These are phyloP conservation scores for Trypethelium eluteriae DNA, from an alignment of 495 filamentous ascomycete species.

Conservation along the genomic window DNA sequence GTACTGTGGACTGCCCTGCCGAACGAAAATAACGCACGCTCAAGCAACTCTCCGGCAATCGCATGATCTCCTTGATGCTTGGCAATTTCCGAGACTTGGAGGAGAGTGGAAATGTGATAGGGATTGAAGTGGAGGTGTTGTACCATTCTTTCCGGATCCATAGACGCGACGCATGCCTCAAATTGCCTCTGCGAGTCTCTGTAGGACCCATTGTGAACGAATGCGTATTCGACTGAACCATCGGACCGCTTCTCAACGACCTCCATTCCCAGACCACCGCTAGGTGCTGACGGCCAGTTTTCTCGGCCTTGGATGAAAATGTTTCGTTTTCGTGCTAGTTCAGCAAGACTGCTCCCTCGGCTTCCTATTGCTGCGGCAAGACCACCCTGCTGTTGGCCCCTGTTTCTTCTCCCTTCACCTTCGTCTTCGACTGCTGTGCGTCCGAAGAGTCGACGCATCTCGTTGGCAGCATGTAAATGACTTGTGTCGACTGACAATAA, in stretches of 20 bases:
- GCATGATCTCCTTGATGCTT: slow-evolving; percentile 82
- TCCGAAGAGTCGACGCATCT: slow-evolving; percentile 92
- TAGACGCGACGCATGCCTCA: slow-evolving; percentile 66
- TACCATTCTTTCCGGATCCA: slow-evolving; percentile 68
- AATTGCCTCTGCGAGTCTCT: slow-evolving; percentile 69
- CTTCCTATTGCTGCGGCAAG: slow-evolving; percentile 64
- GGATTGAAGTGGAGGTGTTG: slow-evolving; percentile 61
- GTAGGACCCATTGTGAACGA: slow-evolving; percentile 70
- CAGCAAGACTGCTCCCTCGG: slow-evolving; percentile 54
- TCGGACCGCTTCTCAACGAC: slow-evolving; percentile 47
- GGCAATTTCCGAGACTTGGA: slow-evolving; percentile 87
- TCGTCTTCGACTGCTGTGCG: slow-evolving; percentile 61
- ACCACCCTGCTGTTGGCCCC: slow-evolving; percentile 35
- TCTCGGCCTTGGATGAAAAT: slow-evolving; percentile 83
- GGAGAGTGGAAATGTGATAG: slow-evolving; percentile 86
- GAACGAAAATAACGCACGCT: slow-evolving; percentile 87
- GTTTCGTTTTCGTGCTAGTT: slow-evolving; percentile 65
- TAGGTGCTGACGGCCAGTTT: slow-evolving; percentile 75
- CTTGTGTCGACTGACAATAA: slow-evolving; percentile 68
- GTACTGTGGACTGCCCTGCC: slow-evolving; percentile 74
- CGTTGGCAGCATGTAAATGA: slow-evolving; percentile 77
- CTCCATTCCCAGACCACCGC: slow-evolving; percentile 80
- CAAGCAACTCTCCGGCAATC: slow-evolving; percentile 76
- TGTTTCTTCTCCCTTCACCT: slow-evolving; percentile 42
- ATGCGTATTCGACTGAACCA: slow-evolving; percentile 58